Evolutionary conservation across 2,329 filamentous ascomycete species (phyloP), one percentile per base, ranked within the genome.

Genomic region (Podosphaera fusca): DNA sequence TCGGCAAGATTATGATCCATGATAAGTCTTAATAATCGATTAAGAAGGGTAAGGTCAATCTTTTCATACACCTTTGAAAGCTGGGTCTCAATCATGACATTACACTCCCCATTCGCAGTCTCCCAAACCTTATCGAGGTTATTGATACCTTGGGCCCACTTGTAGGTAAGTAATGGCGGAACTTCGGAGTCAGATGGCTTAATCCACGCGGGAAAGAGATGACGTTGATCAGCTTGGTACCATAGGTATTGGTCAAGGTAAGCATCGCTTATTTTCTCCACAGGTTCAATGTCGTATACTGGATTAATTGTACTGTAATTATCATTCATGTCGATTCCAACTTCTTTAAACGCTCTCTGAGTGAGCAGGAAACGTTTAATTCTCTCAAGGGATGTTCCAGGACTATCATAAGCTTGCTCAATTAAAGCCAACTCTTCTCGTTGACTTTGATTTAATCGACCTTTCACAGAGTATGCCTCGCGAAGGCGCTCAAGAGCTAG

Each of bases 1-100:
- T 98, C 94, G 4, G 92, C 92, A 72, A 98, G 72, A 69, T 98
- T 98, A 75, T 98, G 92, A 65, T 98, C 94, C 94, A 98, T 98
- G 69, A 98, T 95, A 62, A 98, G 72, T 53, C 92, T 80, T 55
- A 98, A 75, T 36, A 98, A 76, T 58, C 90, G 86, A 72, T 98
- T 98, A 63, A 98, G 79, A 58, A 98, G 75, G 0, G 92, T 98
- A 60, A 98, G 73, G 72, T 98, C 92, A 60, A 98, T 95, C 78
- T 98, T 98, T 73, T 98, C 92, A 63, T 98, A 98, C 51, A 98
- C 89, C 71, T 98, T 98, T n/a, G 92, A 95, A 2, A 98, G 74
- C 64, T 95, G 86, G 0, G 94, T 98, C 73, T 98, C 92, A 55
- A 98, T 89, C 84, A 98, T 88, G 60, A 98, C 92, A 64, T 95